Base-by-base conservation (phyloP, 2,329 filamentous ascomycete genomes). In the Fusarium mangiferae region DNA sequence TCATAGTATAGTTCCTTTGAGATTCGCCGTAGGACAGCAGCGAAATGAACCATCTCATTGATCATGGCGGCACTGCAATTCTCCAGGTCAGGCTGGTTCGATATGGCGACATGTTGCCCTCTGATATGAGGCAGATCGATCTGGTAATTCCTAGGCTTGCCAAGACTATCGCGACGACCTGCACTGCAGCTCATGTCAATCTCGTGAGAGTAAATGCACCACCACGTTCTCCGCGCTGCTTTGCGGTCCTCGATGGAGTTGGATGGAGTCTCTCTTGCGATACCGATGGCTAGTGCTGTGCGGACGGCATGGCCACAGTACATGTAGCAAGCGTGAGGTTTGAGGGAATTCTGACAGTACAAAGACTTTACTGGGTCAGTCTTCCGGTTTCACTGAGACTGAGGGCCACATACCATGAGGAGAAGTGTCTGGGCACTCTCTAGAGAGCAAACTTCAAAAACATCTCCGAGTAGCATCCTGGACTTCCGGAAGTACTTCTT, bases 181-280 rank as follows among this genome's bases (percentile, higher is more conserved):
- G 58, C 63, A 28, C 63, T 66, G 12, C 58, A 66, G 41, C 63
- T 66, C 58, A 66, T 66, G 26, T 66, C 63, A 38, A 66, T 66
- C 17, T 66, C 63, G 6, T 66, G 58, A 30, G 63, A 66, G n/a
- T 66, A 66, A 11, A 66, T 66, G 12, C 58, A 66, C 64, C 64
- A 66, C 64, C 59, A 66, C 1, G 59, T 66, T 20, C 46, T 42
- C 0, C 63, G 35, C 38, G 59, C 48, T 33, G 49, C 49, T 35
- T 42, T 66, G 3, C 63, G 63, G 3, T 64, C 64, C 26, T 64
- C 62, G 7, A 18, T 13, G 2, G 61, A 48, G 6, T 22, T 41
- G 6, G 54, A 46, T 2, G 38, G 33, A 6, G 35, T 26, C 13
- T 60, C 54, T 42, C 54, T 59, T 2, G 61, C 54, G 12, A 63